Evolutionary conservation across 1,139 yeast genomes (phyloP).

Genomic region (Entelexis sorbosivorans): DNA sequence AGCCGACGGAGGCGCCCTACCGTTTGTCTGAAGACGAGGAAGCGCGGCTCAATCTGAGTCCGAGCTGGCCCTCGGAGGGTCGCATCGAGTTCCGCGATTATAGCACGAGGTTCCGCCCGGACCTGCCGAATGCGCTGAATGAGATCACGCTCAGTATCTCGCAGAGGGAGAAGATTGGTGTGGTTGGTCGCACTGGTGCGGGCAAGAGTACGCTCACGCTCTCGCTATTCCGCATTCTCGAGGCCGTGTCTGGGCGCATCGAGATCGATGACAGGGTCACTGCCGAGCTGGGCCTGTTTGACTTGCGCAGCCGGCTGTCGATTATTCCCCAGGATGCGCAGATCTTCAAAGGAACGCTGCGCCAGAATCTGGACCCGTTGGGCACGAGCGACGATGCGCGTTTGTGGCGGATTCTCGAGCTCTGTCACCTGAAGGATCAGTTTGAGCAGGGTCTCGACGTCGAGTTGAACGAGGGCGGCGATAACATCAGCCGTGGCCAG

Average conservation of each 20-base stretch:
- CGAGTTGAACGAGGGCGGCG: conserved; percentile 54
- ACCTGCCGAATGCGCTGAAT: conserved; percentile 43
- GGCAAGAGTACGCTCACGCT: conserved; percentile 65
- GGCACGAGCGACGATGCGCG: conserved; percentile 40
- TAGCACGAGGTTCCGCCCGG: conserved; percentile 53
- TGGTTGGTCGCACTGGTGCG: conserved; percentile 80
- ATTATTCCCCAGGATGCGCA: conserved; percentile 73
- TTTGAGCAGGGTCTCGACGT: conserved; percentile 37
- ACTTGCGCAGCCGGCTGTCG: conserved; percentile 46
- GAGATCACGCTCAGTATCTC: conserved; percentile 42
- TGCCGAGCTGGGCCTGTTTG: conserved; percentile 43
- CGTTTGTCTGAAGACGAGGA: conserved; percentile 30
- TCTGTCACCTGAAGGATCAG: conserved; percentile 72
- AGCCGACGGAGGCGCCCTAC: conserved; percentile 47
- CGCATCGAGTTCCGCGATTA: conserved; percentile 44
- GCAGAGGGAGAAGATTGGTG: conserved; percentile 59
- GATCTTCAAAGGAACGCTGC: conserved; percentile 51
- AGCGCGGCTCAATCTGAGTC: conserved; percentile 30
- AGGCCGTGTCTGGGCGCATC: conserved; percentile 46
- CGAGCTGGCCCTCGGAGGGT: conserved; percentile 53
- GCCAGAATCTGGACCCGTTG: conserved; percentile 59
- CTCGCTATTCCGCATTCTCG: conserved; percentile 60
- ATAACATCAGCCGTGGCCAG: conserved; percentile 67
- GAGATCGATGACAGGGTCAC: conserved; percentile 49
- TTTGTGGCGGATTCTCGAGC: conserved; percentile 58